These are phyloP conservation scores for Aspergillus ustus DNA, from an alignment of 2,329 filamentous ascomycete species.

Conservation along the genomic window DNA sequence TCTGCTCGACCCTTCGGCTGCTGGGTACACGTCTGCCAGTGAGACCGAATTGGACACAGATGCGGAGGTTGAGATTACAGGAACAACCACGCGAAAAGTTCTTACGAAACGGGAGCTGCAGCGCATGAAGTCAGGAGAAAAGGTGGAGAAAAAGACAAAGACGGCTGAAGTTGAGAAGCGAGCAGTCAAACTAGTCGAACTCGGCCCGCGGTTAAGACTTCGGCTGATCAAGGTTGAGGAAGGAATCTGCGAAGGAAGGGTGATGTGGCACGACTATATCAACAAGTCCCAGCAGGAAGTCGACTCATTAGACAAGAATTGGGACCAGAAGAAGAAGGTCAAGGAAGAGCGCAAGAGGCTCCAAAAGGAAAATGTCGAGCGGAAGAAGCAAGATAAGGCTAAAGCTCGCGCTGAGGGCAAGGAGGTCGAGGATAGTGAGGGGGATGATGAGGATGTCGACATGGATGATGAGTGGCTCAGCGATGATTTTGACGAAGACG, in stretches of 20 bases:
- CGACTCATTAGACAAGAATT: conserved; percentile 77
- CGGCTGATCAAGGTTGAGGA: conserved; percentile 96
- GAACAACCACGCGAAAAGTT: conserved; percentile 59
- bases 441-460: conserved; percentile 55
- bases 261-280: conserved; percentile 98
- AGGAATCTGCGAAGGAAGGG: conserved; percentile 82
- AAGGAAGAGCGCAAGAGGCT: conserved; percentile 81
- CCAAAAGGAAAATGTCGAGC: conserved; percentile 89
- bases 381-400: conserved; percentile 72
- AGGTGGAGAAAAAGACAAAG: conserved; percentile 48
- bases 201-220: conserved; percentile 87
- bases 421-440: conserved; percentile 50
- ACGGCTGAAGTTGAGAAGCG: conserved; percentile 72
- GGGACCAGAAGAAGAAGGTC: conserved; percentile 76
- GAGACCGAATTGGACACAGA: conserved; percentile 94
- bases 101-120: conserved; percentile 56
- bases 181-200: conserved; percentile 87
- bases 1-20: conserved; percentile 77
- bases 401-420: conserved; percentile 49
- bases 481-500: conserved; percentile 54
- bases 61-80: conserved; percentile 85
- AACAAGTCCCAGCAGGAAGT: conserved; percentile 81
- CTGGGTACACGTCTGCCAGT: conserved; percentile 89
- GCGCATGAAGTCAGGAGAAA: conserved; percentile 50
- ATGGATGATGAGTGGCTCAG: conserved; percentile 60